Conservation (phyloP, 1,284 basidiomycete genomes). For the Tylopilus sp. region DNA sequence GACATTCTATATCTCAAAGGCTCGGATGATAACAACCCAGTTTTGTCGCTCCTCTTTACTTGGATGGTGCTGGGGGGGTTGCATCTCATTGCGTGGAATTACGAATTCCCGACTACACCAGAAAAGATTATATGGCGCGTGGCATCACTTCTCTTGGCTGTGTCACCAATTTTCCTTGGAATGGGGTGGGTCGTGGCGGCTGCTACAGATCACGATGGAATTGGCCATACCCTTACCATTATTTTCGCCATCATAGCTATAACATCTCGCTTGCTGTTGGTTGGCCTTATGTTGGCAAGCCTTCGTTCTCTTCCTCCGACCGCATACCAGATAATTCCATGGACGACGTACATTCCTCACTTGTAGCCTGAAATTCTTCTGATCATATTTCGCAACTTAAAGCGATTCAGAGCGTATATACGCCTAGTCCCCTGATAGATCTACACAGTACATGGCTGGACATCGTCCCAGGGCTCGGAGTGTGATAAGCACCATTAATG, state of each 20-base stretch:
- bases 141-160: slow-evolving; percentile 6
- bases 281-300: not conserved
- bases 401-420: no score
- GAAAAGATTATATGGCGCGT: slow-evolving; percentile 7
- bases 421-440: no score
- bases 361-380: no score
- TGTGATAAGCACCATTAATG: no score
- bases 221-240: no score
- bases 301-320: not conserved
- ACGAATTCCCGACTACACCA: not conserved
- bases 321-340: not conserved
- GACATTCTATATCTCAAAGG: not conserved
- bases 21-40: no score
- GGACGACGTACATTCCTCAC: no score
- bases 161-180: not conserved
- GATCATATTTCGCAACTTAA: no score
- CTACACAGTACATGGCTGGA: no score
- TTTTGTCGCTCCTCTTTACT: not conserved
- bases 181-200: no score
- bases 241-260: not conserved
- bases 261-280: not conserved
- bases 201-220: no score
- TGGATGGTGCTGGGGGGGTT: slow-evolving; percentile 12
- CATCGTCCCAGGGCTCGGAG: no score
- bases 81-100: slow-evolving; percentile 14